Percentiles rank a stretch among this genome's conserved stretches.
Conservation (phyloP, 768 basidiomycete genomes). For the Suillus ampliporus region DNA sequence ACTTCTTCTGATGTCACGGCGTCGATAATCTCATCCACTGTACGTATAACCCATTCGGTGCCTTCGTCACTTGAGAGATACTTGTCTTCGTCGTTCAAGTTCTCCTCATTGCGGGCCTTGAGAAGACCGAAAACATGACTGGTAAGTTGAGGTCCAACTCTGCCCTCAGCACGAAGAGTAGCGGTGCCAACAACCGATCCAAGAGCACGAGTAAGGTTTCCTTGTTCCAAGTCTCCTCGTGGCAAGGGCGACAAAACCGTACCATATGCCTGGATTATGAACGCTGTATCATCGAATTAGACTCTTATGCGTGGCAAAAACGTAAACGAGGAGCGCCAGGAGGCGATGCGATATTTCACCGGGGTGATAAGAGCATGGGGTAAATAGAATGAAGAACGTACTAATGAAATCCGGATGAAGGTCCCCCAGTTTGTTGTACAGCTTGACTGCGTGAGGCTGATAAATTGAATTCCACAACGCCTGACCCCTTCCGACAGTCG, state of each 20-base stretch:
- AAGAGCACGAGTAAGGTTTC: conserved; percentile 83
- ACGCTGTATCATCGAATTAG: conserved; percentile 52
- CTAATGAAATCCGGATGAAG: conserved; percentile 96
- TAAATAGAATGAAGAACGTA: conserved; percentile 52
- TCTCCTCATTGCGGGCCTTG: conserved; percentile 72
- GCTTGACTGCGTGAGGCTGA: conserved; percentile 86
- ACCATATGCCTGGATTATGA: conserved; percentile 89
- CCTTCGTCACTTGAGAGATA: conserved; percentile 89
- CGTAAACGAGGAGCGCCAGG: conserved; percentile 40
- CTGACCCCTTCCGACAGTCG: conserved; percentile 69
- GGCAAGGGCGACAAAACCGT: conserved; percentile 77
- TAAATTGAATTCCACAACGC: conserved; percentile 88
- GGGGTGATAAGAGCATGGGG: conserved; percentile 43
- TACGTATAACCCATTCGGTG: conserved; percentile 86
- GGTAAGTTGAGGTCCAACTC: conserved; percentile 85
- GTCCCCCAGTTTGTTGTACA: conserved; percentile 82
- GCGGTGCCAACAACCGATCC: conserved; percentile 87
- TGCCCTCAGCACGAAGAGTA: conserved; percentile 81
- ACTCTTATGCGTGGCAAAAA: conserved; percentile 28
- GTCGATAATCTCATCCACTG: conserved; percentile 81
- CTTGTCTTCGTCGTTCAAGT: conserved; percentile 69
- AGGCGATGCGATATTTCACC: conserved; percentile 35
- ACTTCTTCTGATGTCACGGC: conserved; percentile 57
- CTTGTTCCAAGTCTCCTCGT: conserved; percentile 69
- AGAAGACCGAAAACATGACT: conserved; percentile 92